A percentile compares a stretch with the other conserved stretches of the same genome.
Evolutionary conservation across 176 grass and related monocot genomes (phyloP).

Genomic region (Carex pumila): DNA sequence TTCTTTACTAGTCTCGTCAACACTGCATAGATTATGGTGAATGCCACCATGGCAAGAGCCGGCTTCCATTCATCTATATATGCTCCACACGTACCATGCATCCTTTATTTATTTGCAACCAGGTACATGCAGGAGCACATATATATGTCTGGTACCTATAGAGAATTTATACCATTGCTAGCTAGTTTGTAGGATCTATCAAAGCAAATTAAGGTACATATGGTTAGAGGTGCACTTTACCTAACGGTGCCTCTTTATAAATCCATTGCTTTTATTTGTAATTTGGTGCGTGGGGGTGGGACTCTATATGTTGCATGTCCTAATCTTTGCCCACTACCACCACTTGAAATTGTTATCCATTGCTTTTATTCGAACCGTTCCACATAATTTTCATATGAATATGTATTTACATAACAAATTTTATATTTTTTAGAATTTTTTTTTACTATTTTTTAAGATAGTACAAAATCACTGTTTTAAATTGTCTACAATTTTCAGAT

Average conservation of each 20-base stretch:
- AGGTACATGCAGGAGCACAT: not conserved
- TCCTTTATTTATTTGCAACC: not conserved
- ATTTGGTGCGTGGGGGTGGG: not conserved
- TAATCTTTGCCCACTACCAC: not conserved
- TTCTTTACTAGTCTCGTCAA: conserved; percentile 59
- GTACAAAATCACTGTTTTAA: too few relatives aligned
- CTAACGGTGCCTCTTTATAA: not conserved
- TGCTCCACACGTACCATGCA: conserved; percentile 2
- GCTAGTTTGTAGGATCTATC: not conserved
- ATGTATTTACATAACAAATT: too few relatives aligned
- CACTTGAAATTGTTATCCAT: not conserved
- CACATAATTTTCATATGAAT: too few relatives aligned
- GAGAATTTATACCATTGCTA: not conserved
- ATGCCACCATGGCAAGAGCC: conserved; percentile 32
- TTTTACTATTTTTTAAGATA: too few relatives aligned
- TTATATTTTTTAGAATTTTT: too few relatives aligned
- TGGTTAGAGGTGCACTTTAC: not conserved
- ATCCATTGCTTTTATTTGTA: not conserved
- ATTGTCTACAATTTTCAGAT: too few relatives aligned
- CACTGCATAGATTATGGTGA: conserved; percentile 34
- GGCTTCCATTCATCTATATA: conserved; percentile 34
- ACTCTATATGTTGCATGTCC: not conserved
- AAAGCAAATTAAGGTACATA: not conserved
- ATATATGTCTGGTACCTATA: not conserved
- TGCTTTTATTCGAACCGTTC: not conserved